A percentile compares a stretch with the other conserved stretches of the same genome.
Conservation (phyloP, 495 filamentous ascomycete species). For the Penicillium verhagenii region DNA sequence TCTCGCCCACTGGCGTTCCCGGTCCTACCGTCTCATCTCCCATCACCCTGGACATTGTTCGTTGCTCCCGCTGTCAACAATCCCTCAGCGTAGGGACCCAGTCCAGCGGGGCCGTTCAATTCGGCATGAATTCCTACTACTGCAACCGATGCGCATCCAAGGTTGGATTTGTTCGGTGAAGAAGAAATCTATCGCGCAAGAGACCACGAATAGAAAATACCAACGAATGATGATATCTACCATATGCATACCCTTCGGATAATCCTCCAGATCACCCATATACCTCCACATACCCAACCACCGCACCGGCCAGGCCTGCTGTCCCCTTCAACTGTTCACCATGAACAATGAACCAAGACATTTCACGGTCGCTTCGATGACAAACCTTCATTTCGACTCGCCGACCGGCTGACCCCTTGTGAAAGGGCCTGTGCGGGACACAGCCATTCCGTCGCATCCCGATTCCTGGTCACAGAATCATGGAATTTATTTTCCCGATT, state of each 20-base stretch:
- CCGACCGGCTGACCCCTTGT: not conserved
- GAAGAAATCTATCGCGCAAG: no score
- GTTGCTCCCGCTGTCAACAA: constrained; percentile 51
- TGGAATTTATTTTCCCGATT: not conserved
- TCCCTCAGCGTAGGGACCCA: constrained; percentile 43
- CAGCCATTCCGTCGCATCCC: not conserved
- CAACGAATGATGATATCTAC: not conserved
- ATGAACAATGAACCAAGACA: not conserved
- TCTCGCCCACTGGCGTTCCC: constrained; percentile 10
- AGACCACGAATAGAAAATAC: no score
- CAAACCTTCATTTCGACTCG: not conserved
- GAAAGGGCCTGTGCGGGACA: not conserved
- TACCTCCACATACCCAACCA: no score
- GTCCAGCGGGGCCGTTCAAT: constrained; percentile 60
- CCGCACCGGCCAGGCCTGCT: no score
- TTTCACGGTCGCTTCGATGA: not conserved
- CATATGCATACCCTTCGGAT: no score
- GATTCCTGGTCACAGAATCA: not conserved
- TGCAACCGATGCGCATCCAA: constrained; percentile 71
- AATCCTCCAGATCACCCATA: no score
- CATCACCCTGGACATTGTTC: constrained; percentile 39
- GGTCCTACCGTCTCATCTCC: constrained; percentile 12
- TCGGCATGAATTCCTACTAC: constrained; percentile 78
- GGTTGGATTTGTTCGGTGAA: constrained; percentile 67
- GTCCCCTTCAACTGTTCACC: not conserved